Percentiles rank a stretch among this genome's conserved stretches.
These are phyloP conservation scores for Nicotiana tomentosiformis DNA, from an alignment of 257 asterid species.

Conservation along the genomic window DNA sequence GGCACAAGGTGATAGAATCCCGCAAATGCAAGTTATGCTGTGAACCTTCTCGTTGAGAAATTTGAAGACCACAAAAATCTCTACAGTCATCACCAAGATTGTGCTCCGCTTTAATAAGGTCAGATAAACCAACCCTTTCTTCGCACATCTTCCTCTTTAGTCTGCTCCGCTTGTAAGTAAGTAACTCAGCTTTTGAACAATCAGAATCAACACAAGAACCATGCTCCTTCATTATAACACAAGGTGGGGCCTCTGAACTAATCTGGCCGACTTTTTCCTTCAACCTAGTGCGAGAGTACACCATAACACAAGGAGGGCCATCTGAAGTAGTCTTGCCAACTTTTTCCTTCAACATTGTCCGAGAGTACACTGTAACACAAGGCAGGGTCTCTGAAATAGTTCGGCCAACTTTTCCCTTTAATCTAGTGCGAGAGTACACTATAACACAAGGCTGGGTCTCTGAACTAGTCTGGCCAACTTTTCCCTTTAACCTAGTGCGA, in stretches of 20 bases:
- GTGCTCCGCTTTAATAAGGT: slow-evolving; percentile 22
- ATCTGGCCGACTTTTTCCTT: neutral
- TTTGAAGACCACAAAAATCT: slow-evolving; percentile 15
- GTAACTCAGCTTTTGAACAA: neutral
- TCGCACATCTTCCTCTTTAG: slow-evolving; percentile 33
- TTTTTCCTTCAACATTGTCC: slow-evolving; percentile 2
- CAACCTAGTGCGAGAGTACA: slow-evolving; percentile 9
- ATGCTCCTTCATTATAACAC: slow-evolving; percentile 3
- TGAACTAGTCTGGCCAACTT: slow-evolving; percentile 14
- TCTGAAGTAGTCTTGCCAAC: neutral
- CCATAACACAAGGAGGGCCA: neutral
- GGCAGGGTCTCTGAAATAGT: slow-evolving; percentile 6
- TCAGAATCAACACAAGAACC: neutral
- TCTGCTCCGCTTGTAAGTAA: slow-evolving; percentile 37
- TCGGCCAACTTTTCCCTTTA: slow-evolving; percentile 19
- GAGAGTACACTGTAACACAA: neutral
- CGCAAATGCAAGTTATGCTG: neutral
- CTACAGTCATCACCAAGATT: slow-evolving; percentile 17
- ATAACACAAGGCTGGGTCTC: neutral
- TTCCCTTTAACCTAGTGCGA: slow-evolving; percentile 17
- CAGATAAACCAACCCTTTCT: slow-evolving; percentile 11
- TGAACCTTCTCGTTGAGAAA: slow-evolving; percentile 21
- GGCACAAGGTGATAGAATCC: slow-evolving; percentile 4
- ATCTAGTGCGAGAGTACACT: slow-evolving; percentile 9
- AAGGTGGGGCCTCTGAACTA: neutral